These are phyloP conservation scores for Nyssa sinensis DNA, from an alignment of 148 eudicot genomes.

Conservation along the genomic window DNA sequence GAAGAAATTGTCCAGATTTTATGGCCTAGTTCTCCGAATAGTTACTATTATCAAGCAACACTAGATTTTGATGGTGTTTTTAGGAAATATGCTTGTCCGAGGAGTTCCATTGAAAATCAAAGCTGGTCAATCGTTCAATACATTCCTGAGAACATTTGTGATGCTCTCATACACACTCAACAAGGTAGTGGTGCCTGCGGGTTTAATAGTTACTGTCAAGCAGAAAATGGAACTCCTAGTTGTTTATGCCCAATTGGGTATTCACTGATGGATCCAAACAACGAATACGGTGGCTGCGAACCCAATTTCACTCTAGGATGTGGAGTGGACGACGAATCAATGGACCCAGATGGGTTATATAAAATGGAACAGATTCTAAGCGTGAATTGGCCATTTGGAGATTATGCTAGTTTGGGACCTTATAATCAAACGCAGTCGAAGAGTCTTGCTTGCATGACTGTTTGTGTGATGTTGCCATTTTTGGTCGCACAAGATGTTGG, in stretches of 20 bases:
- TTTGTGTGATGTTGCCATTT: too few species aligned
- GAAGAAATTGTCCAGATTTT: background rate
- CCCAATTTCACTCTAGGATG: too few species aligned
- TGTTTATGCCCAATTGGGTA: too few species aligned
- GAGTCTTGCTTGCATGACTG: too few species aligned
- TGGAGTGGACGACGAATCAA: background rate
- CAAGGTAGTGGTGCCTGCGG: slow-evolving; percentile 10
- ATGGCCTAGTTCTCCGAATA: background rate
- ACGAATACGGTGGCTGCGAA: too few species aligned
- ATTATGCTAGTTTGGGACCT: too few species aligned
- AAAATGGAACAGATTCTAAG: background rate
- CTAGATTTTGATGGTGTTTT: too few species aligned
- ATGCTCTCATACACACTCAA: background rate
- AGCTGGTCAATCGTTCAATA: too few species aligned
- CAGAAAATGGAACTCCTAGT: background rate
- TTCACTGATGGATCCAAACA: too few species aligned
- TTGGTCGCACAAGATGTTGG: background rate
- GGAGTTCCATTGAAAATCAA: too few species aligned
- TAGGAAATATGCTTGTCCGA: too few species aligned
- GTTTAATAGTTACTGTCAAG: slow-evolving; percentile 9
- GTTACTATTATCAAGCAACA: background rate
- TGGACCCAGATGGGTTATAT: background rate
- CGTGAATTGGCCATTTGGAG: background rate
- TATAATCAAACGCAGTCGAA: too few species aligned
- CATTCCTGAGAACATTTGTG: background rate